Evolutionary conservation across 2,329 filamentous ascomycete genomes (phyloP).

Genomic region (Aspergillus sp.): DNA sequence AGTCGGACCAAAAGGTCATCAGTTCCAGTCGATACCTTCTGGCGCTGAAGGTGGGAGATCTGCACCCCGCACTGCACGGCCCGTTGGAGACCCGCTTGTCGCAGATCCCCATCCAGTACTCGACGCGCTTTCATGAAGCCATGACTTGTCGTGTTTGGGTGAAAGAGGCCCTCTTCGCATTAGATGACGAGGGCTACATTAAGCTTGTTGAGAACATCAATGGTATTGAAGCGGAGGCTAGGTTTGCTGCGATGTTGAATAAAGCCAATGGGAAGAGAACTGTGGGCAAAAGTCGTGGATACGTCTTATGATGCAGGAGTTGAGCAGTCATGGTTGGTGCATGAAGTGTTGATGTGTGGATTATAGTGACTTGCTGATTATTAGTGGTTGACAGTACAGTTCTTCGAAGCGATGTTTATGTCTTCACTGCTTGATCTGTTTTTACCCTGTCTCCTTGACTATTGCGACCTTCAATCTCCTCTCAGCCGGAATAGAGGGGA

Average conservation of each 20-base stretch:
- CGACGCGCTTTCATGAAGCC: not conserved
- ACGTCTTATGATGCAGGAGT: not conserved
- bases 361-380: no score
- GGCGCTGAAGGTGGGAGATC: not conserved
- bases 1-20: not conserved
- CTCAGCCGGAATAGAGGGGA: no score
- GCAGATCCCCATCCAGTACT: not conserved
- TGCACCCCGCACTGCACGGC: not conserved
- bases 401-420: no score
- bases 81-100: not conserved
- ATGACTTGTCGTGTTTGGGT: slow-evolving; percentile 9
- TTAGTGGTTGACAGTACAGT: no score
- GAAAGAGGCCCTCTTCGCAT: not conserved
- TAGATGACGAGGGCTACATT: slow-evolving; percentile 3
- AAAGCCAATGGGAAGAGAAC: not conserved
- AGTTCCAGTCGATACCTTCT: not conserved
- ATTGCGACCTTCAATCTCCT: no score
- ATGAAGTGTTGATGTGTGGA: no score
- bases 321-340: no score
- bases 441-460: no score
- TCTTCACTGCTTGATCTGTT: no score
- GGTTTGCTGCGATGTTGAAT: not conserved
- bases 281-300: not conserved
- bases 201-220: not conserved
- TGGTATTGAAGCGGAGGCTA: not conserved